Conservation (phyloP, 2,329 filamentous ascomycete species). For the Massarina eburnea region DNA sequence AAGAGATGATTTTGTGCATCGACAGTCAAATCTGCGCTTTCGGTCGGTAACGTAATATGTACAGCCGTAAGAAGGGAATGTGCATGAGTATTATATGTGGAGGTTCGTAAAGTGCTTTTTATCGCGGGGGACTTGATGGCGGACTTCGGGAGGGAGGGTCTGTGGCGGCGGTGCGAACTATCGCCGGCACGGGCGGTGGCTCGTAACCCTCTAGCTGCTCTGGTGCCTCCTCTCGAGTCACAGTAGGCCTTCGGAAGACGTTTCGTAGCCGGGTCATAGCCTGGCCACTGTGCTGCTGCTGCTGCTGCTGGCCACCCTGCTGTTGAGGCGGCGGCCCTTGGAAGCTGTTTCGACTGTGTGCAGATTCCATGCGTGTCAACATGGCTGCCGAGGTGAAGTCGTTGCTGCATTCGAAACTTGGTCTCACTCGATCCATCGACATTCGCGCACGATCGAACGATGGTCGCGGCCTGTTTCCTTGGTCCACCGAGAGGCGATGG, state of each 20-base stretch:
- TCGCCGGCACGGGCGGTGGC: slow-evolving; percentile 22
- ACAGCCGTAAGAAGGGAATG: slow-evolving; percentile 29
- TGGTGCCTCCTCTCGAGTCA: slow-evolving; percentile 36
- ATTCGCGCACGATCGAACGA: slow-evolving; percentile 86
- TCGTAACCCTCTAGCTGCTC: slow-evolving; percentile 18
- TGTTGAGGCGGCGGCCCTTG: slow-evolving; percentile 4
- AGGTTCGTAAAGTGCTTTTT: slow-evolving; percentile 13
- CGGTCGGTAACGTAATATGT: slow-evolving; percentile 26
- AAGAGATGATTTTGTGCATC: slow-evolving; percentile 24
- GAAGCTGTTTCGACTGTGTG: slow-evolving; percentile 37
- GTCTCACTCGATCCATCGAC: slow-evolving; percentile 82
- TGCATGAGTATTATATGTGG: slow-evolving; percentile 15
- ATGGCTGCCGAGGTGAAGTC: slow-evolving; percentile 92
- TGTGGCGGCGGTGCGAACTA: slow-evolving; percentile 4
- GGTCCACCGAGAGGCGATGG: slow-evolving; percentile 37
- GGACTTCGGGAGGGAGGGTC: slow-evolving; percentile 25
- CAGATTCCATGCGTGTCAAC: slow-evolving; percentile 79
- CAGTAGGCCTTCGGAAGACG: slow-evolving; percentile 33
- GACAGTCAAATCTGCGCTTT: slow-evolving; percentile 15
- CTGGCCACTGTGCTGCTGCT: slow-evolving; percentile 9
- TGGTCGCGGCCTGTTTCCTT: slow-evolving; percentile 65
- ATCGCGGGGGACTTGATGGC: slow-evolving; percentile 18
- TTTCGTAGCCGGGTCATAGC: slow-evolving; percentile 31
- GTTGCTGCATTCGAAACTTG: slow-evolving; percentile 82
- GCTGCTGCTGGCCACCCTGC: slow-evolving; percentile 14